These are phyloP conservation scores for Pittosporum tobira DNA, from an alignment of 129 eudicot genomes.

Conservation along the genomic window DNA sequence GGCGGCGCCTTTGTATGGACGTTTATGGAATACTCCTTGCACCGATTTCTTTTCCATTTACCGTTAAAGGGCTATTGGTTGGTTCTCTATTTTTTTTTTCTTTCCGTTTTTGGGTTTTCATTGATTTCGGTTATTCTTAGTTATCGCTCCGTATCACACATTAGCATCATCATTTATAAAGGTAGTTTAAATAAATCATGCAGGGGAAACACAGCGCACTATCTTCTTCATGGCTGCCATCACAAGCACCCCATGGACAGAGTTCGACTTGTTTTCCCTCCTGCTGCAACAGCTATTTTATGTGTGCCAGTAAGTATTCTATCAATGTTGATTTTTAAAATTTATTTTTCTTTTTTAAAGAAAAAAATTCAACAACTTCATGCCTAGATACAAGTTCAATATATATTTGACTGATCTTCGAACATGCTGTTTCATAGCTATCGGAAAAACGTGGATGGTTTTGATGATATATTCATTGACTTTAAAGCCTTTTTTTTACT, in stretches of 20 bases:
- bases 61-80: constrained; percentile 37
- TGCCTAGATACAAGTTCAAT: too few relatives aligned
- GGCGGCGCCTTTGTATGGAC: constrained; percentile 38
- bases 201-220: constrained; percentile 54
- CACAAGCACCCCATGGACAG: constrained; percentile 78
- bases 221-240: constrained; percentile 61
- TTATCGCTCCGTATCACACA: too few relatives aligned
- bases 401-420: too few relatives aligned
- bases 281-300: constrained; percentile 43
- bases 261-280: constrained; percentile 60
- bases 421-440: too few relatives aligned
- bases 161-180: background rate
- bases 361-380: too few relatives aligned
- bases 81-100: constrained; percentile 7
- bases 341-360: too few relatives aligned
- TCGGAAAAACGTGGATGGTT: too few relatives aligned
- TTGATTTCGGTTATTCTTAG: background rate
- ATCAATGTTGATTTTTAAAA: background rate
- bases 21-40: constrained; percentile 45
- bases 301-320: constrained; percentile 27
- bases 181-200: background rate
- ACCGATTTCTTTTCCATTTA: constrained; percentile 51
- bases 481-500: too few relatives aligned
- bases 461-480: too few relatives aligned
- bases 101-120: background rate